Evolutionary conservation across 1,139 yeast genomes (phyloP), one percentile per base, ranked within the genome.

Genomic region (Kodamaea fungicola): DNA sequence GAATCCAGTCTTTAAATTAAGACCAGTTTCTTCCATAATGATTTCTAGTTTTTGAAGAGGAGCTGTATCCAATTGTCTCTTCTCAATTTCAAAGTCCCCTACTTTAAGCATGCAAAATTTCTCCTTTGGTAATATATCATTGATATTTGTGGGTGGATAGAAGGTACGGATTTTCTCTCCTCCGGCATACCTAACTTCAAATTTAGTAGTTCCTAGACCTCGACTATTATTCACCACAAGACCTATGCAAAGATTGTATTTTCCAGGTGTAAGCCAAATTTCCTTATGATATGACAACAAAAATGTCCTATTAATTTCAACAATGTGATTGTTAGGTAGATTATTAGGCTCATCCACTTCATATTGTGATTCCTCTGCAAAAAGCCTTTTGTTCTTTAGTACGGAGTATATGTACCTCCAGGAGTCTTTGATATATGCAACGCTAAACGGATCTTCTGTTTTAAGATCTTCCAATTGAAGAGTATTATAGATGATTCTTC

Each of bases 151-250:
- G 0, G 85, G 80, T 0, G 83, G 82, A 47, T 68, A 77, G 44
- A 67, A 77, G 2, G 71, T 64, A 37, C 70, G 63, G 7, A 60
- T 44, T 2, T 51, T 45, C 6, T 55, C 57, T 13, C 45, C 37
- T 23, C 45, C 58, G 31, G 57, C 52, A 46, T 49, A 64, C 39
- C 45, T 58, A 3, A 80, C 57, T 45, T 70, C 77, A 49, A 79
- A 78, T 46, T 72, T 71, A 10, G 81, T 75, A 7, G 83, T 78
- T 1, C 83, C 83, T 22, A 80, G 54, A 0, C 85, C 85, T 43
- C 68, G 64, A 0, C 79, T 77, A 34, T 65, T 67, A 34, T 74
- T 72, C n/a, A 77, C 61, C 4, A 75, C 71, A 12, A 80, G 50
- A 0, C 79, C 83, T 33, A 79, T 64, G 43, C 70, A 69, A 13